Evolutionary conservation across 371 early-diverging fungal species (phyloP).

Genomic region (Choanephora cucurbitarum): DNA sequence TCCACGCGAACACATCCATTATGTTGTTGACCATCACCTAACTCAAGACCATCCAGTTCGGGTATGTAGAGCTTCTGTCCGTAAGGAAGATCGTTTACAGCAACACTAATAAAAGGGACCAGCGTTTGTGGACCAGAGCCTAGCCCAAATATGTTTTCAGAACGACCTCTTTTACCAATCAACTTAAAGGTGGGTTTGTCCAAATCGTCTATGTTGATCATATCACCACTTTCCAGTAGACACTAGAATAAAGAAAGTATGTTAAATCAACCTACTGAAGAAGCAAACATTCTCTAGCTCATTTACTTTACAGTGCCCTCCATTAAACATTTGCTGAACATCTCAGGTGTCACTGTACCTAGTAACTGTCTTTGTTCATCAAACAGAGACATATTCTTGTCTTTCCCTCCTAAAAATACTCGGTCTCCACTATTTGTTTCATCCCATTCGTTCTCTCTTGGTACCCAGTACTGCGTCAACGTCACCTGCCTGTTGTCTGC

Average conservation of each 20-base stretch:
- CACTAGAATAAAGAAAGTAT: too few species aligned
- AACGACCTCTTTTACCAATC: slow-evolving; percentile 22
- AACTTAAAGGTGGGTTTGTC: slow-evolving; percentile 18
- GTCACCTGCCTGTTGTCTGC: slow-evolving; percentile 10
- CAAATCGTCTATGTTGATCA: slow-evolving; percentile 25
- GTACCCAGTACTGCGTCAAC: slow-evolving; percentile 42
- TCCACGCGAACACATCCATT: slow-evolving; percentile 50
- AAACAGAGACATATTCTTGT: not conserved
- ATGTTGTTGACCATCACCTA: slow-evolving; percentile 27
- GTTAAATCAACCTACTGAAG: too few species aligned
- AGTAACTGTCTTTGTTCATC: slow-evolving; percentile 14
- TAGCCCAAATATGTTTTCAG: slow-evolving; percentile 33
- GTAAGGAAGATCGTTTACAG: slow-evolving; percentile 33
- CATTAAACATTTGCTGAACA: slow-evolving; percentile 32
- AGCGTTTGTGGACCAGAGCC: slow-evolving; percentile 34
- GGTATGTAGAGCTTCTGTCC: slow-evolving; percentile 34
- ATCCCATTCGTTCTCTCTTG: slow-evolving; percentile 42
- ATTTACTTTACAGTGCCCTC: slow-evolving; percentile 36
- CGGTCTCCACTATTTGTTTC: slow-evolving; percentile 27
- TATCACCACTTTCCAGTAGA: slow-evolving; percentile 31
- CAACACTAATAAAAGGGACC: slow-evolving; percentile 38
- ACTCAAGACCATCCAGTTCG: slow-evolving; percentile 28
- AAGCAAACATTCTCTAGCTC: too few species aligned
- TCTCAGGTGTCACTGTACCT: slow-evolving; percentile 18
- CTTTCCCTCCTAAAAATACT: slow-evolving; percentile 19